phyloP scores from a whole-genome alignment of 2,329 filamentous ascomycete genomes.

The Diaporthe vaccinii region DNA sequence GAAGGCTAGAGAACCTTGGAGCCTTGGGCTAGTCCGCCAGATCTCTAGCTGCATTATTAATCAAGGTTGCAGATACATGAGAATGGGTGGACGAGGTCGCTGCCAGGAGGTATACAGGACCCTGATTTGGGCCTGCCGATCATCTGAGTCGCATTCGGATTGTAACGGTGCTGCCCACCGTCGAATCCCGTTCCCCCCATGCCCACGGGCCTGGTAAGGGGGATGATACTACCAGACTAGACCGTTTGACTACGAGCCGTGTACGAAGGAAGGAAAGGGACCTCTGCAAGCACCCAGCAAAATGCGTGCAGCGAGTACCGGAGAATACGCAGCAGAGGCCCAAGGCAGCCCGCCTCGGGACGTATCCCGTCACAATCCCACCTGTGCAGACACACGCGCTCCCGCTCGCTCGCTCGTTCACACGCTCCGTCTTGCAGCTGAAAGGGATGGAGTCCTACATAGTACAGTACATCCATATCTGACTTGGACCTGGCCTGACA shows the following conservation, averaged over 20 bases:
- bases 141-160: slow-evolving; percentile 20
- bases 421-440: slow-evolving; percentile 16
- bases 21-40: not conserved
- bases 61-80: not conserved
- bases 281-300: not conserved
- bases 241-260: not conserved
- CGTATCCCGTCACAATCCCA: not conserved
- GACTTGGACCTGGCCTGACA: slow-evolving; percentile 5
- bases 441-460: slow-evolving; percentile 10
- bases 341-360: slow-evolving; percentile 5
- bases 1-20: slow-evolving; percentile 25
- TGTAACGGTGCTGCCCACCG: slow-evolving; percentile 6
- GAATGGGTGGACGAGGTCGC: not conserved
- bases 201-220: slow-evolving; percentile 21
- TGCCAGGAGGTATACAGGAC: not conserved
- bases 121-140: not conserved
- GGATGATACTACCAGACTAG: slow-evolving; percentile 1
- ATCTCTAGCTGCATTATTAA: slow-evolving; percentile 29
- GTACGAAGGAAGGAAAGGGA: not conserved
- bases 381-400: slow-evolving; percentile 2
- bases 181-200: slow-evolving; percentile 18
- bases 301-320: not conserved
- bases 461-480: not conserved
- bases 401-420: not conserved
- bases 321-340: not conserved